Evolutionary conservation across 2,329 filamentous ascomycete species (phyloP).

Genomic region (Pezicula radicicola): DNA sequence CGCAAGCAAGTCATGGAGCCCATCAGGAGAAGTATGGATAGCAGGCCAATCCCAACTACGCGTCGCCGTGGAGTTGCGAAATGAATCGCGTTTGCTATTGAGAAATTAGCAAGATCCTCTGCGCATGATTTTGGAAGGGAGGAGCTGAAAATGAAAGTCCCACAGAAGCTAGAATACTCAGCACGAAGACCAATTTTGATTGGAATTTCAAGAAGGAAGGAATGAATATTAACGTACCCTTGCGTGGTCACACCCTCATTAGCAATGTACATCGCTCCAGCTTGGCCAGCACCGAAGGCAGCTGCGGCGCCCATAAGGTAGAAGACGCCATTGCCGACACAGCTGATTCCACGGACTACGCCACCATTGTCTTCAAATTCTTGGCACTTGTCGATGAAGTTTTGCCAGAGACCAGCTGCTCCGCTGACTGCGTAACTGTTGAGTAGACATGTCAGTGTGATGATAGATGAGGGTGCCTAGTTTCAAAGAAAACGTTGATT

Average conservation of each 20-base stretch:
- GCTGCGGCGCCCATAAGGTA: slow-evolving; percentile 4
- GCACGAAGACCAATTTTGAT: not conserved
- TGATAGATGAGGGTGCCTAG: slow-evolving; percentile 1
- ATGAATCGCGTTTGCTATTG: not conserved
- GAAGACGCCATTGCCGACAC: slow-evolving; percentile 2
- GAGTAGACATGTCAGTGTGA: not conserved
- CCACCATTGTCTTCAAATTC: slow-evolving; percentile 4
- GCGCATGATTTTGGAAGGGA: not conserved
- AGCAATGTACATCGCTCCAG: slow-evolving; percentile 1
- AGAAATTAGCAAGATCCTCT: not conserved
- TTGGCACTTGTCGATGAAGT: slow-evolving; percentile 2
- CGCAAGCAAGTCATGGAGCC: not conserved
- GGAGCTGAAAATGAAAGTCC: slow-evolving; percentile 1
- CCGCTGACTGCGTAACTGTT: slow-evolving; percentile 1
- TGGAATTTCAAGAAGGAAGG: not conserved
- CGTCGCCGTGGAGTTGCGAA: not conserved
- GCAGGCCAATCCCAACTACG: not conserved
- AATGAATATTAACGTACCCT: slow-evolving; percentile 2
- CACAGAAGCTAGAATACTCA: not conserved
- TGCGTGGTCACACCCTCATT: slow-evolving; percentile 1
- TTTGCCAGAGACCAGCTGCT: slow-evolving; percentile 1
- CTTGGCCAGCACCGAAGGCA: slow-evolving; percentile 3
- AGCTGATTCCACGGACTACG: slow-evolving; percentile 4
- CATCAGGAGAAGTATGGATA: slow-evolving; percentile 1
- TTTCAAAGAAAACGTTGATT: not conserved